phyloP scores from a whole-genome alignment of 805 yeast genomes.

The Candida qinlingensis region DNA sequence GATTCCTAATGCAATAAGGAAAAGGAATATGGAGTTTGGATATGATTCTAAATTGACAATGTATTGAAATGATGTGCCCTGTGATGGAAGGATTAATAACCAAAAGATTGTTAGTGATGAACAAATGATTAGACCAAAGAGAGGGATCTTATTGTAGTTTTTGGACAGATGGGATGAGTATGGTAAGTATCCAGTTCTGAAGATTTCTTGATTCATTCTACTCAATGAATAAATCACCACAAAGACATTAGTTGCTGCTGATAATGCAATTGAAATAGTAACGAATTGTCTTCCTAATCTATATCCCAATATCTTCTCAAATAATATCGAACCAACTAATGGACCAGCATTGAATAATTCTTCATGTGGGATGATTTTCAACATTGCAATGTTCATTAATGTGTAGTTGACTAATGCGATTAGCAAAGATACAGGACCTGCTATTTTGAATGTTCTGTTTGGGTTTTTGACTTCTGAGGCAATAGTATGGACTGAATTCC shows the following conservation, averaged over 20 bases:
- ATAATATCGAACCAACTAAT: slow-evolving; percentile 52
- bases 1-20: slow-evolving; percentile 51
- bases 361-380: slow-evolving; percentile 47
- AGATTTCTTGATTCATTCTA: slow-evolving; percentile 59
- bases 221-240: slow-evolving; percentile 56
- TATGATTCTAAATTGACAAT: slow-evolving; percentile 42
- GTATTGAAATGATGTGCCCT: slow-evolving; percentile 34
- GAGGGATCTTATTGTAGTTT: slow-evolving; percentile 53
- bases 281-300: slow-evolving; percentile 48
- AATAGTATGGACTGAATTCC: slow-evolving; percentile 58
- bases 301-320: slow-evolving; percentile 50
- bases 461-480: slow-evolving; percentile 60
- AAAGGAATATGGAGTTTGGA: slow-evolving; percentile 42
- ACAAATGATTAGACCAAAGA: slow-evolving; percentile 39
- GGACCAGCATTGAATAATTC: slow-evolving; percentile 53
- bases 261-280: slow-evolving; percentile 53
- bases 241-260: slow-evolving; percentile 57
- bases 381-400: slow-evolving; percentile 50
- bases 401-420: slow-evolving; percentile 44
- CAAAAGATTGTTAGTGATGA: slow-evolving; percentile 29
- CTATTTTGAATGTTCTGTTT: slow-evolving; percentile 47
- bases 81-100: slow-evolving; percentile 30
- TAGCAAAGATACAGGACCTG: slow-evolving; percentile 51
- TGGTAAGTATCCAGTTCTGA: slow-evolving; percentile 59
- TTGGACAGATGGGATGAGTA: slow-evolving; percentile 46